These are phyloP conservation scores for Rubia tinctorum DNA, from an alignment of 305 asterid genomes.

Conservation along the genomic window DNA sequence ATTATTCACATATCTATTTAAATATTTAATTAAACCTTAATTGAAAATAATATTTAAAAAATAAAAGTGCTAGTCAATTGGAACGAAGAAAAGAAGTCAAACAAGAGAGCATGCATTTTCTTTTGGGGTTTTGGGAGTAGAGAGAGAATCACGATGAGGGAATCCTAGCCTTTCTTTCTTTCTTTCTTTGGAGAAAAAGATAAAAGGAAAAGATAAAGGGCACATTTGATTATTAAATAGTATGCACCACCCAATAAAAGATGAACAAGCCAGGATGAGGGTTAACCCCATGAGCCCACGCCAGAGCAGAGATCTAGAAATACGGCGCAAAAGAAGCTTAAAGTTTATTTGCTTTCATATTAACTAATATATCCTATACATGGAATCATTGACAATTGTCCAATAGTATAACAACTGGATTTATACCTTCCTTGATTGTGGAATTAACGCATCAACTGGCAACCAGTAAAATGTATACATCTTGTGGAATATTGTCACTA, in stretches of 20 bases:
- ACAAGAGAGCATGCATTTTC: background rate
- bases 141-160: constrained; percentile 1
- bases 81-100: background rate
- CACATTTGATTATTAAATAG: background rate
- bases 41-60: no score
- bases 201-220: constrained; percentile 21
- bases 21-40: no score
- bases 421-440: background rate
- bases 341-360: constrained; percentile 55
- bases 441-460: background rate
- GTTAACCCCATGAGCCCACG: constrained; percentile 39
- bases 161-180: background rate
- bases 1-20: no score
- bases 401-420: background rate
- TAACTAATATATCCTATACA: constrained; percentile 17
- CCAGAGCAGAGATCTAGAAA: constrained; percentile 36
- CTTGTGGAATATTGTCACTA: background rate
- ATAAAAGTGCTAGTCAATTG: no score
- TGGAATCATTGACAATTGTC: constrained; percentile 31
- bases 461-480: background rate
- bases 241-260: constrained; percentile 25
- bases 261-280: constrained; percentile 12
- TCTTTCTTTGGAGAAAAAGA: constrained; percentile 29
- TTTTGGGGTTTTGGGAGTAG: background rate
- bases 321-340: constrained; percentile 40